A percentile compares a stretch with the other conserved stretches of the same genome.
Evolutionary conservation across 2,329 filamentous ascomycete species (phyloP).

Genomic region (Penicillium sp.): DNA sequence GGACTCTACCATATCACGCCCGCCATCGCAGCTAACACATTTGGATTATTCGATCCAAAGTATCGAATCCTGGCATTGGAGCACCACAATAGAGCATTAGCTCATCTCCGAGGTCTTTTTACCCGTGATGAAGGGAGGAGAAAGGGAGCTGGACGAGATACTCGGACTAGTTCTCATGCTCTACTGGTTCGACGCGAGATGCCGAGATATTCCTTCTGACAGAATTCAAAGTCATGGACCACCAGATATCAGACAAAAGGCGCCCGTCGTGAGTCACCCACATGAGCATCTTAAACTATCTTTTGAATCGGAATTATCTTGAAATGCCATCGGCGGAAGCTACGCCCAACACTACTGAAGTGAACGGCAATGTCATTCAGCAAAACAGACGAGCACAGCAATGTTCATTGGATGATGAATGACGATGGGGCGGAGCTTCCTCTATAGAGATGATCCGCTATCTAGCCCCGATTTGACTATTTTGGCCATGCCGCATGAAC

Average conservation of each 20-base stretch:
- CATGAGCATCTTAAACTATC: constrained; percentile 36
- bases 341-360: neutral
- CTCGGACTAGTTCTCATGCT: constrained; percentile 28
- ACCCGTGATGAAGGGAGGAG: constrained; percentile 3
- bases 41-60: constrained; percentile 19
- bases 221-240: neutral
- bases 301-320: neutral
- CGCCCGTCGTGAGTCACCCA: constrained; percentile 28
- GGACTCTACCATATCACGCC: constrained; percentile 28
- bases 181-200: constrained; percentile 24
- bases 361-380: constrained; percentile 2
- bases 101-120: constrained; percentile 7
- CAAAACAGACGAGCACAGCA: constrained; percentile 2
- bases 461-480: neutral
- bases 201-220: neutral
- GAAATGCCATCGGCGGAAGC: neutral
- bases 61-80: constrained; percentile 24
- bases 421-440: neutral
- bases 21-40: constrained; percentile 26
- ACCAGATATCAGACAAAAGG: constrained; percentile 28
- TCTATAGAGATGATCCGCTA: neutral
- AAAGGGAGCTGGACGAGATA: constrained; percentile 26
- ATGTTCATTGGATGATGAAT: neutral
- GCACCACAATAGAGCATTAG: constrained; percentile 16
- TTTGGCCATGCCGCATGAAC: neutral